Percentiles rank a stretch among this genome's conserved stretches.
These are phyloP conservation scores for Suillus hirtellus DNA, from an alignment of 768 basidiomycete genomes.

Conservation along the genomic window DNA sequence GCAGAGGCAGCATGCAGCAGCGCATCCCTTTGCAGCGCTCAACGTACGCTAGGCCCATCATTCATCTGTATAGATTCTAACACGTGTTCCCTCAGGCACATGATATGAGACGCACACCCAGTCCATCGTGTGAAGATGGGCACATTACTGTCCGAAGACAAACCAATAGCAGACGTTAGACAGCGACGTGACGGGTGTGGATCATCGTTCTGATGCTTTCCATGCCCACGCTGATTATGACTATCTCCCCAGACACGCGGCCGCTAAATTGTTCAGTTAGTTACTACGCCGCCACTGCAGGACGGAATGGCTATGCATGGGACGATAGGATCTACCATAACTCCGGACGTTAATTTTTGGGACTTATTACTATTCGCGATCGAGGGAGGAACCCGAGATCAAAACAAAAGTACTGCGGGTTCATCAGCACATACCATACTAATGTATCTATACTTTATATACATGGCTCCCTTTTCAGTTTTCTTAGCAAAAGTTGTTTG, in stretches of 20 bases:
- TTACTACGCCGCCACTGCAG: constrained; percentile 20
- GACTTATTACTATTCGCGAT: constrained; percentile 15
- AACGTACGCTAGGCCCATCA: constrained; percentile 19
- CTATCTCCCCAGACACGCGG: constrained; percentile 28
- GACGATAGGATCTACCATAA: constrained; percentile 23
- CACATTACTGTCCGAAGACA: constrained; percentile 36
- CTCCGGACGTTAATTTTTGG: constrained; percentile 25
- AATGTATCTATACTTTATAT: constrained; percentile 9
- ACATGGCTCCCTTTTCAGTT: background rate
- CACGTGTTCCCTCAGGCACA: constrained; percentile 24
- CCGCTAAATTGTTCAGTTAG: constrained; percentile 22
- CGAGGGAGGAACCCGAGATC: background rate
- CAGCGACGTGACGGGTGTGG: constrained; percentile 17
- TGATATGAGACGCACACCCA: constrained; percentile 32
- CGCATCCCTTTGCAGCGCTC: constrained; percentile 23
- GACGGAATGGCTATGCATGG: constrained; percentile 24
- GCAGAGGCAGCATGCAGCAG: constrained; percentile 30
- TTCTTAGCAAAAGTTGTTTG: background rate
- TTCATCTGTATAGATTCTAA: background rate
- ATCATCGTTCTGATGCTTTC: background rate
- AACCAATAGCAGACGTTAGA: constrained; percentile 23
- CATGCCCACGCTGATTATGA: constrained; percentile 17
- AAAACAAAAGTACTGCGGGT: constrained; percentile 5
- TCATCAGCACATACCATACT: constrained; percentile 3
- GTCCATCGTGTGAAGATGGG: constrained; percentile 32